These are phyloP conservation scores for Endothia cerciana DNA, from an alignment of 2,329 filamentous ascomycete genomes.

Conservation along the genomic window DNA sequence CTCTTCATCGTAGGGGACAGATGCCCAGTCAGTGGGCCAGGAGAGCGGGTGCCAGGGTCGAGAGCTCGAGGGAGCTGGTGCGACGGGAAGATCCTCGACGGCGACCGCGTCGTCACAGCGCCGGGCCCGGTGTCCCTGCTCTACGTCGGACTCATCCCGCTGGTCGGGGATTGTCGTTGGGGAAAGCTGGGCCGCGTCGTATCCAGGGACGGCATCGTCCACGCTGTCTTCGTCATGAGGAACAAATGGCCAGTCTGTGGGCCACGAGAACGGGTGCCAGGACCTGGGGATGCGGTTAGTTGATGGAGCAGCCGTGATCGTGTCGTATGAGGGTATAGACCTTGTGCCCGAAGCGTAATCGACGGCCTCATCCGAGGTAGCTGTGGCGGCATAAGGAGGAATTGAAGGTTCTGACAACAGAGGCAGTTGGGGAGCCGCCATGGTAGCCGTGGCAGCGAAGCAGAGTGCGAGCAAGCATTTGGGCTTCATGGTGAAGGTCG, in stretches of 20 bases:
- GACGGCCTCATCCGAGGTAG: neutral
- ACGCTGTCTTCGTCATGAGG: neutral
- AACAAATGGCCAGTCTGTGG: constrained; percentile 7
- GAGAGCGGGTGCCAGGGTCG: neutral
- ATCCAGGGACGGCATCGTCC: neutral
- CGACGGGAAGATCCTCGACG: neutral
- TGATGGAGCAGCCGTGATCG: neutral
- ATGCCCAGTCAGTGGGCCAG: neutral
- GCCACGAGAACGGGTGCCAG: constrained; percentile 8
- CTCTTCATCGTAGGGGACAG: neutral
- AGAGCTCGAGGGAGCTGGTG: neutral
- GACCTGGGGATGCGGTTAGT: neutral
- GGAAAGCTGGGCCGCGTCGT: too few species aligned
- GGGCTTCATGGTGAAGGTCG: neutral
- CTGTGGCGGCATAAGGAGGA: neutral
- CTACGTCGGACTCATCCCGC: neutral
- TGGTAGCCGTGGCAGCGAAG: neutral
- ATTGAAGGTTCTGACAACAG: too few species aligned
- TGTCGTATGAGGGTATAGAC: neutral
- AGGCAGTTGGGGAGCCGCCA: constrained; percentile 3
- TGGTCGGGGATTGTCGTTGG: neutral
- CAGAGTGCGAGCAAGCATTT: neutral
- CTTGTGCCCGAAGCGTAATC: neutral
- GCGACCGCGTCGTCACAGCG: neutral
- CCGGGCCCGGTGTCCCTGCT: neutral